Evolutionary conservation across 179 eudicot species (phyloP).

Genomic region (Amaranthus tricolor): DNA sequence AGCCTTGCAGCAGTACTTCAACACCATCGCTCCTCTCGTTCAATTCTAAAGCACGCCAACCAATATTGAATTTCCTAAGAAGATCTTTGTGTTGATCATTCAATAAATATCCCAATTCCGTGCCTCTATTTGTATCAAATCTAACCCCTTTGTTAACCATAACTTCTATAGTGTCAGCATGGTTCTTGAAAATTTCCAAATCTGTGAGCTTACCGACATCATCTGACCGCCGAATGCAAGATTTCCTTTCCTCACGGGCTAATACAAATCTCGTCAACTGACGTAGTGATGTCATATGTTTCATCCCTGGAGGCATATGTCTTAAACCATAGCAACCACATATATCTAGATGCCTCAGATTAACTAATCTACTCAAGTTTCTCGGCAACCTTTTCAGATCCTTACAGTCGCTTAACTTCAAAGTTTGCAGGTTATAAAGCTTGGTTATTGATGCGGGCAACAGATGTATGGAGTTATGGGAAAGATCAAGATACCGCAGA

Average conservation of each 20-base stretch:
- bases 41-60: neutral
- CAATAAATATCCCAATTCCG: neutral
- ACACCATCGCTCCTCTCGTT: neutral
- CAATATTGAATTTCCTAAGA: neutral
- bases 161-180: neutral
- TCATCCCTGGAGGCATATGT: constrained; percentile 18
- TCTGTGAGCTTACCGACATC: neutral
- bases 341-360: constrained; percentile 13
- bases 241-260: neutral
- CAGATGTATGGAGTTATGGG: rapidly evolving
- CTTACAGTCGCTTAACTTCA: neutral
- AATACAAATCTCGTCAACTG: neutral
- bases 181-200: neutral
- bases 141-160: neutral
- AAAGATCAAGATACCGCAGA: constrained; percentile 19
- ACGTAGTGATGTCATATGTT: neutral
- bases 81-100: neutral
- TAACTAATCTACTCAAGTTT: constrained; percentile 15
- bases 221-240: neutral
- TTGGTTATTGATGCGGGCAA: constrained; percentile 12
- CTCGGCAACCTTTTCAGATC: constrained; percentile 7
- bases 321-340: rapidly evolving
- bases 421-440: constrained; percentile 9
- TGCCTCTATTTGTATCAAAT: neutral
- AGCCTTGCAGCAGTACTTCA: neutral